Conservation (phyloP, 129 eudicot genomes). For the Erigeron canadensis region DNA sequence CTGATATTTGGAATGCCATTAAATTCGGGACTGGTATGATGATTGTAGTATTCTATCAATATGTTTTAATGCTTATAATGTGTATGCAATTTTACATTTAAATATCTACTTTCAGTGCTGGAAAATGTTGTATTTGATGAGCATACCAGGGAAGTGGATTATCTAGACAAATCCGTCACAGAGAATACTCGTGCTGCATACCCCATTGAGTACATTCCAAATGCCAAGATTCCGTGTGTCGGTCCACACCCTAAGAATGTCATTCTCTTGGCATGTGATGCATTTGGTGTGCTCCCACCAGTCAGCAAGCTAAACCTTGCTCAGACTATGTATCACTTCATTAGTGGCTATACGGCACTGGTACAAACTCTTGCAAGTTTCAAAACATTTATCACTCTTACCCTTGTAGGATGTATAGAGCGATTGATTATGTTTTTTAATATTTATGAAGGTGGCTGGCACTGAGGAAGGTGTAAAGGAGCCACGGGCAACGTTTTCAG, state of each 20-base stretch:
- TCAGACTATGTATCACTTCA: constrained; percentile 97
- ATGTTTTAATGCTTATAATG: not conserved
- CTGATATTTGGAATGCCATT: constrained; percentile 97
- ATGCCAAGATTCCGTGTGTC: constrained; percentile 86
- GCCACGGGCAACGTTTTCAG: constrained; percentile 94
- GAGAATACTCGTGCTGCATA: constrained; percentile 97
- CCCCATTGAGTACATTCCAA: constrained; percentile 92
- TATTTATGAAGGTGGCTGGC: constrained; percentile 71
- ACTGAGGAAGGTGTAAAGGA: constrained; percentile 96
- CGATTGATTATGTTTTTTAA: not conserved
- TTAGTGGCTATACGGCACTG: constrained; percentile 97
- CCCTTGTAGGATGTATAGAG: not conserved
- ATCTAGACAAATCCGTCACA: constrained; percentile 81
- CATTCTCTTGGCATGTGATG: constrained; percentile 88
- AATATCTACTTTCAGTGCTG: constrained; percentile 44
- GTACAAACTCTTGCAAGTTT: constrained; percentile 32
- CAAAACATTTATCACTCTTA: not conserved
- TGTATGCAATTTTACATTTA: not conserved
- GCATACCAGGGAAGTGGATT: constrained; percentile 82
- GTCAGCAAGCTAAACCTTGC: constrained; percentile 93
- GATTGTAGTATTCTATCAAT: not conserved
- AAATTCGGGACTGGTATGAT: constrained; percentile 91
- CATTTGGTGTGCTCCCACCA: constrained; percentile 97
- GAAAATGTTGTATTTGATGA: constrained; percentile 94
- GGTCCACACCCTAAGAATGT: constrained; percentile 97